Evolutionary conservation across 768 basidiomycete species (phyloP).

Genomic region (Strobilomyces dryophilus): DNA sequence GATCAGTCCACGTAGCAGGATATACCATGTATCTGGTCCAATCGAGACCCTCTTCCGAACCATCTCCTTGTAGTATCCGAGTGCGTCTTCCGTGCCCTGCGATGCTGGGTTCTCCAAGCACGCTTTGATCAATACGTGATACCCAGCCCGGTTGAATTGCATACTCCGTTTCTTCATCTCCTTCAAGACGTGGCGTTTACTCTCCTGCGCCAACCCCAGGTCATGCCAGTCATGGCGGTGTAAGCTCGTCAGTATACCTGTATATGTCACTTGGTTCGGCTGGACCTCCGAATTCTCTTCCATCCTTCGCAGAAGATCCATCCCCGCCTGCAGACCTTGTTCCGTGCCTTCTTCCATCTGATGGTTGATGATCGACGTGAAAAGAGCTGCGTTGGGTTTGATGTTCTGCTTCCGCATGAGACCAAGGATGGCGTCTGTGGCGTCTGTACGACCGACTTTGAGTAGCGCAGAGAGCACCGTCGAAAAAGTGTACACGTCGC

Average conservation of each 20-base stretch:
- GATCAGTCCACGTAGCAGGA: constrained; percentile 65
- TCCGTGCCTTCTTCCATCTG: constrained; percentile 57
- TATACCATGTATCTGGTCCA: constrained; percentile 69
- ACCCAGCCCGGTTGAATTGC: constrained; percentile 57
- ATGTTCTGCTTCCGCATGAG: constrained; percentile 78
- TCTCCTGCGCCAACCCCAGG: constrained; percentile 40
- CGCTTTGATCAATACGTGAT: constrained; percentile 73
- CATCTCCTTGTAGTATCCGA: constrained; percentile 64
- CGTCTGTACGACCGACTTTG: constrained; percentile 61
- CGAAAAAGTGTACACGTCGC: constrained; percentile 85
- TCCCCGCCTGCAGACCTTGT: constrained; percentile 53
- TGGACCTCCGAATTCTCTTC: constrained; percentile 47
- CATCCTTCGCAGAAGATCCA: constrained; percentile 74
- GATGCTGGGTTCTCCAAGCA: constrained; percentile 50
- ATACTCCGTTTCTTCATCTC: constrained; percentile 58
- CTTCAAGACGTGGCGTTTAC: constrained; percentile 45
- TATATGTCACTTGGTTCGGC: constrained; percentile 84
- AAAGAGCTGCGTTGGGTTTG: constrained; percentile 69
- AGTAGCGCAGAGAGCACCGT: constrained; percentile 79
- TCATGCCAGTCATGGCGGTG: constrained; percentile 55
- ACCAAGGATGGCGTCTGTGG: constrained; percentile 55
- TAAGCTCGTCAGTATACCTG: constrained; percentile 69
- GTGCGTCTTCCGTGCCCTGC: constrained; percentile 50
- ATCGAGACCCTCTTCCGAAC: constrained; percentile 41
- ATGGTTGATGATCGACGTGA: constrained; percentile 75